Evolutionary conservation across 257 asterid genomes (phyloP), one percentile per base, ranked within the genome.

Genomic region (Solanum paucissectum): DNA sequence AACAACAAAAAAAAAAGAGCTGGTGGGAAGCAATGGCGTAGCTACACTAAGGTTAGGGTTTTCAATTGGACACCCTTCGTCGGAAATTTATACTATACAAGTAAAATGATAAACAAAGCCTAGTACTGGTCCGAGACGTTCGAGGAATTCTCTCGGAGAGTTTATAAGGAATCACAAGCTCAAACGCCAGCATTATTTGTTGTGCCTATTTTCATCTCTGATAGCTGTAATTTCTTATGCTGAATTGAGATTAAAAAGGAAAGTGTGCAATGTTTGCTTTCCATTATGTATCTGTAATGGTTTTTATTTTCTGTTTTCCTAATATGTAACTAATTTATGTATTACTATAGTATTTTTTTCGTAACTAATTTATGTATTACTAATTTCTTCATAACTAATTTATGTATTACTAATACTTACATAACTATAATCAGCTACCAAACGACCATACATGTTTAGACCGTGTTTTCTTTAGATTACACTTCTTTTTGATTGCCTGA

Each of bases 161-260:
- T 93, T 88, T 94, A 93, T 76, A 89, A 88, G 90, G 92, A 95
- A 90, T 94, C 98, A 72, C 96, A 94, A 90, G 92, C 90, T 76
- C 93, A 91, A 90, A 87, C 92, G 18, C 92, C 93, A 12, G 83
- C 91, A 81, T 88, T 91, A 88, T 93, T 95, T 29, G 89, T 93
- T 36, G 86, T 79, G 16, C 38, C n/a, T 87, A 20, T 49, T 86
- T 33, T 86, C 83, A 86, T 36, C 14, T 62, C 10, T 33, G 84
- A 37, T 34, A 84, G 66, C 33, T 83, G 83, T 72, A n/a, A 72
- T 86, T 90, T 87, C 66, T 55, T 9, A 86, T 49, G 74, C 68
- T 66, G 32, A 40, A 29, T 7, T 8, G 75, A 85, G 46, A 49
- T 49, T 49, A 49, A 49, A 49, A 49, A 49, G 58, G 62, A 55